Percentiles rank a stretch among this genome's conserved stretches.
Conservation (phyloP, 2,329 filamentous ascomycete species). For the Dothidotthia symphoricarpi region DNA sequence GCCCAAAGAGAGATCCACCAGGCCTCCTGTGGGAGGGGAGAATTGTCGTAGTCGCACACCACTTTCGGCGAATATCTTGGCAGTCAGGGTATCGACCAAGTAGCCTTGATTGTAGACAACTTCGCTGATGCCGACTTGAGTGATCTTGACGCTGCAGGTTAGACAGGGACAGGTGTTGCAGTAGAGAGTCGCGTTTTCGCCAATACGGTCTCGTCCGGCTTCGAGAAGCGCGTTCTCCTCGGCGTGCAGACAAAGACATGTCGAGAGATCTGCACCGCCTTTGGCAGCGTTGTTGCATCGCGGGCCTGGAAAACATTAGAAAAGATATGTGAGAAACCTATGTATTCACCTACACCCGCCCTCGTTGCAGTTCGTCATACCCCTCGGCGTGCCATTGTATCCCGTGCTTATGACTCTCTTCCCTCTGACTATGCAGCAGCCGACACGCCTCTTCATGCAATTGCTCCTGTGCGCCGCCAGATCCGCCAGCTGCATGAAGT, state of each 20-base stretch:
- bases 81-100: slow-evolving; percentile 83
- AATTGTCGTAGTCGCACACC: slow-evolving; percentile 87
- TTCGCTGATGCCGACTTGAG: slow-evolving; percentile 91
- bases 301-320: slow-evolving; percentile 42
- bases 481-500: slow-evolving; percentile 96
- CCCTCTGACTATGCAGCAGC: slow-evolving; percentile 85
- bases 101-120: slow-evolving; percentile 94
- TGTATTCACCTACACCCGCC: slow-evolving; percentile 67
- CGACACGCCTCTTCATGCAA: slow-evolving; percentile 97
- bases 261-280: slow-evolving; percentile 71
- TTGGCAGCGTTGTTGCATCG: slow-evolving; percentile 77
- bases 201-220: slow-evolving; percentile 85
- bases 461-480: slow-evolving; percentile 88
- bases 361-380: slow-evolving; percentile 85
- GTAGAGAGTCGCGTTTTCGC: slow-evolving; percentile 79
- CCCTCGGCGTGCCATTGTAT: slow-evolving; percentile 95
- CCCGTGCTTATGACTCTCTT: slow-evolving; percentile 89
- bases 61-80: slow-evolving; percentile 76
- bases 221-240: slow-evolving; percentile 97
- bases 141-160: slow-evolving; percentile 98
- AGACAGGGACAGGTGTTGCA: slow-evolving; percentile 96
- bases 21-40: slow-evolving; percentile 54
- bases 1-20: slow-evolving; percentile 32
- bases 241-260: slow-evolving; percentile 94
- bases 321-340: background rate